Evolutionary conservation across 306 rosid species (phyloP), one percentile per base, ranked within the genome.

Genomic region (Sicyos baderoa): DNA sequence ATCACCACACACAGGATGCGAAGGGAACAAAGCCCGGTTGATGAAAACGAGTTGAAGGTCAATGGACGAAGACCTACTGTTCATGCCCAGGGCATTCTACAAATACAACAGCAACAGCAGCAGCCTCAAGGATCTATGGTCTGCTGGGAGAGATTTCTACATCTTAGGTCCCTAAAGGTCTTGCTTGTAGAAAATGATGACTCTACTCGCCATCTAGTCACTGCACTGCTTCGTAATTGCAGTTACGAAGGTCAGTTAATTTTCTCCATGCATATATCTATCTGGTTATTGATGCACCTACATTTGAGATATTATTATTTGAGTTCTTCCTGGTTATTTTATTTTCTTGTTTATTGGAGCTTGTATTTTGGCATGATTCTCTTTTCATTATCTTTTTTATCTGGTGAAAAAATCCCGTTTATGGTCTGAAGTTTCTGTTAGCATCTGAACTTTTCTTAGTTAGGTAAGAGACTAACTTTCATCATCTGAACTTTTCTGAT

Each of bases 171-270:
- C 16, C 95, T 91, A 37, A 91, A 89, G 81, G 96, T 91, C 75
- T 79, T 91, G 82, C 88, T 91, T 56, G 97, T 89, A 76, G 97
- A 91, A 78, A 53, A 76, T 70, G 97, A 91, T 77, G 91, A 89
- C 74, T 91, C 81, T 72, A 91, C 97, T 8, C 97, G 97, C 53
- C 96, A 84, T 67, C 79, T 91, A 67, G 96, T 91, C 47, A 77
- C 95, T 22, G 97, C 97, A 22, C 81, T 91, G 78, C 97, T 91
- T 71, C 91, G 96, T 68, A 91, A 89, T 80, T 91, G 97, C 82
- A 84, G 96, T 76, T 91, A 91, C 83, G 97, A 91, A 87, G 97
- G 97, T 79, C 63, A 55, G 86, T 64, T 6, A 73, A 48, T 23
- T 3, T 54, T 40, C 56, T 66, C 37, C 27, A 57, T 56, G 13